phyloP scores from a whole-genome alignment of 2,329 filamentous ascomycete genomes.

The Madurella mycetomatis region DNA sequence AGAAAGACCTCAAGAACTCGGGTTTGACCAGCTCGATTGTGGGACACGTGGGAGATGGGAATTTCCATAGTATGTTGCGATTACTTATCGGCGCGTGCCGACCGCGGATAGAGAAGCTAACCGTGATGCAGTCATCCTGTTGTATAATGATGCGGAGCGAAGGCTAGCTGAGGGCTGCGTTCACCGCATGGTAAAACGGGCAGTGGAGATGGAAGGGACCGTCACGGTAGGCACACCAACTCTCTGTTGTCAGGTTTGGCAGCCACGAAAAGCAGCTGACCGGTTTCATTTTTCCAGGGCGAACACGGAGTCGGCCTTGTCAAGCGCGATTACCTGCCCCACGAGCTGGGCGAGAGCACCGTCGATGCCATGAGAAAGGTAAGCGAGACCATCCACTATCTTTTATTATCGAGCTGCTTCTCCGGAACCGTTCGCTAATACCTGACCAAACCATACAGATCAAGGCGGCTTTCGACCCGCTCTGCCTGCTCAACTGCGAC shows the following conservation, averaged over 20 bases:
- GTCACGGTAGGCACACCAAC: conserved; percentile 53
- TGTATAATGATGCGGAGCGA: conserved; percentile 63
- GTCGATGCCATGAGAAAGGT: conserved; percentile 82
- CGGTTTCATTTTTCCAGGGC: conserved; percentile 41
- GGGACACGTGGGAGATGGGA: conserved; percentile 67
- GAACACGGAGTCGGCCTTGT: conserved; percentile 82
- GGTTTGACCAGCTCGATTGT: conserved; percentile 71
- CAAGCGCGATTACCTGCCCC: conserved; percentile 76
- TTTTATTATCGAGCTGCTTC: not conserved
- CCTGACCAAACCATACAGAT: conserved; percentile 45
- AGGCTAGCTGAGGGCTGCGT: conserved; percentile 65
- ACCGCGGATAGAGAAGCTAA: not conserved
- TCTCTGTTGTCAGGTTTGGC: not conserved
- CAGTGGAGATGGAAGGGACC: conserved; percentile 79
- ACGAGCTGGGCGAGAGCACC: conserved; percentile 69
- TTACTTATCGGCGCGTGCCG: not conserved
- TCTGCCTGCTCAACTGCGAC: conserved; percentile 65
- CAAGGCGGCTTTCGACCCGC: conserved; percentile 74
- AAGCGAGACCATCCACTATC: conserved; percentile 25
- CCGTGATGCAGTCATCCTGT: conserved; percentile 42
- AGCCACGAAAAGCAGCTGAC: not conserved
- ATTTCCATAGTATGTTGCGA: conserved; percentile 50
- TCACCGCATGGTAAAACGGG: conserved; percentile 80
- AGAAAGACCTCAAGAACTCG: conserved; percentile 64
- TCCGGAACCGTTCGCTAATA: conserved; percentile 1